Evolutionary conservation across 164 flowering plant genomes (phyloP).

Genomic region (Vitis rotundifolia): DNA sequence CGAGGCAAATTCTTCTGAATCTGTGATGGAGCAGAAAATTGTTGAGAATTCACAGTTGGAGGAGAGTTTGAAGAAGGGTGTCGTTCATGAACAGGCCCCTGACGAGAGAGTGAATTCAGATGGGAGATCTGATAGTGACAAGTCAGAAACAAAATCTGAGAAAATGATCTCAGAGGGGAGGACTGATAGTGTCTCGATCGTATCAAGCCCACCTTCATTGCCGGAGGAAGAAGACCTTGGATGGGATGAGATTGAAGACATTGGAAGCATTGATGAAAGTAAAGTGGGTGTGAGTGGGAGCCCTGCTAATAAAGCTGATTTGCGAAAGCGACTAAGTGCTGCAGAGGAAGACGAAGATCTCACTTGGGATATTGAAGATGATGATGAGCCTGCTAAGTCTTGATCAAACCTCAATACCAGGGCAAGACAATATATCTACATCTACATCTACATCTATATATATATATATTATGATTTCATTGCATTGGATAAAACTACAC

Average conservation of each 20-base stretch:
- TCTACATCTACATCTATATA: too few species aligned
- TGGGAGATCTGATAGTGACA: constrained; percentile 2
- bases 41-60: constrained; percentile 7
- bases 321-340: constrained; percentile 60
- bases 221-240: constrained; percentile 79
- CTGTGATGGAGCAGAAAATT: not conserved
- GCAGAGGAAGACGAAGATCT: constrained; percentile 83
- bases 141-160: constrained; percentile 13
- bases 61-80: constrained; percentile 6
- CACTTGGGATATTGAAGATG: constrained; percentile 91
- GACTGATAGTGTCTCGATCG: constrained; percentile 43
- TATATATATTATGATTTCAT: too few species aligned
- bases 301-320: constrained; percentile 38
- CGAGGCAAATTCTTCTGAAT: not conserved
- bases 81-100: not conserved
- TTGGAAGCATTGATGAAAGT: constrained; percentile 59
- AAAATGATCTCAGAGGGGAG: constrained; percentile 34
- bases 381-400: constrained; percentile 54
- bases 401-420: constrained; percentile 17
- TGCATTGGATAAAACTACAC: too few species aligned
- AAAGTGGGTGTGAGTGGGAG: constrained; percentile 33
- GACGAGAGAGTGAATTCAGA: constrained; percentile 4
- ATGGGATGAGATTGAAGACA: constrained; percentile 94
- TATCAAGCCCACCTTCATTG: constrained; percentile 53
- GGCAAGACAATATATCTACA: too few species aligned